These are phyloP conservation scores for Aspergillus alliaceus DNA, from an alignment of 2,329 filamentous ascomycete genomes.

Conservation along the genomic window DNA sequence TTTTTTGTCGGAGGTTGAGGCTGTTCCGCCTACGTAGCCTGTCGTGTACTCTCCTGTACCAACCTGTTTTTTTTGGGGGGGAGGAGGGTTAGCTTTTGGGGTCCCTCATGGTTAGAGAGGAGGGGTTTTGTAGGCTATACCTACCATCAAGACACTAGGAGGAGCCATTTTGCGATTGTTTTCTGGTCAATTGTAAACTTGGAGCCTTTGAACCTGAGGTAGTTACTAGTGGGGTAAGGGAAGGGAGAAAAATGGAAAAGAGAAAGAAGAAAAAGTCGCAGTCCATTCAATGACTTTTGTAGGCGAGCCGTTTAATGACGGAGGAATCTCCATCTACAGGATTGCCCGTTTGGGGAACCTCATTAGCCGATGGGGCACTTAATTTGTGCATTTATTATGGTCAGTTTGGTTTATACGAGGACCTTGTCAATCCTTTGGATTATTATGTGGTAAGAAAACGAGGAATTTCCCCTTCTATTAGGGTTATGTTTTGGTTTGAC, in stretches of 20 bases:
- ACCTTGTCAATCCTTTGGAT: not conserved
- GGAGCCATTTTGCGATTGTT: slow-evolving; percentile 50
- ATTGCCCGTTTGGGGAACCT: slow-evolving; percentile 3
- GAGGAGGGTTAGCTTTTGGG: no score
- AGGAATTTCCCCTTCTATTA: not conserved
- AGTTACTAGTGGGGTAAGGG: not conserved
- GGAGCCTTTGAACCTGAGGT: not conserved
- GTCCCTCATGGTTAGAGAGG: no score
- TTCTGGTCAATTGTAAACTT: not conserved
- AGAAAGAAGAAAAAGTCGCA: not conserved
- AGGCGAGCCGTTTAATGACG: not conserved
- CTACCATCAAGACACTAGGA: slow-evolving; percentile 69
- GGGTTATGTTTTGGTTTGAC: not conserved
- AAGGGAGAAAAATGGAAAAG: not conserved
- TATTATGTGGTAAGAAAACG: no score
- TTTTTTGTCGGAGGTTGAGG: slow-evolving; percentile 90
- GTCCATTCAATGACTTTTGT: not conserved
- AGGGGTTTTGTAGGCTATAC: no score
- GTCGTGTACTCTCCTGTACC: slow-evolving; percentile 97
- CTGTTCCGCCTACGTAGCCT: slow-evolving; percentile 81
- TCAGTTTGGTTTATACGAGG: not conserved
- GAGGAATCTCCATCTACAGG: slow-evolving; percentile 6
- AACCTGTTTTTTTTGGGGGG: slow-evolving; percentile 52
- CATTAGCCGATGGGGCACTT: slow-evolving; percentile 10
- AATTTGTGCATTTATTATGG: slow-evolving; percentile 3